phyloP scores from a whole-genome alignment of 2,329 filamentous ascomycete genomes.

The Ilyonectria destructans region DNA sequence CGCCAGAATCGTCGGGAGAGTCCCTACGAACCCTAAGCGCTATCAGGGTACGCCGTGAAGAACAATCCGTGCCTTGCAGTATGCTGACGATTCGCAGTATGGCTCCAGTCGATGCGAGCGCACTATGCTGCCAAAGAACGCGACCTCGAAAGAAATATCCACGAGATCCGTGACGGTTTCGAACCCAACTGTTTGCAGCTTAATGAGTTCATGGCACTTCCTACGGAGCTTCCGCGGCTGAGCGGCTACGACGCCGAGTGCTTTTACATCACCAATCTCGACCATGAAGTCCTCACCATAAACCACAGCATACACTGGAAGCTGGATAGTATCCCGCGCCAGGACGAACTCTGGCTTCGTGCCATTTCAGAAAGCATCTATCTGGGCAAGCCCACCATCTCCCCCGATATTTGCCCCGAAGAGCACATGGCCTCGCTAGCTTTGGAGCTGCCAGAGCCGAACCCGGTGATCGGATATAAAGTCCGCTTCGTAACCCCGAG shows the following conservation, averaged over 20 bases:
- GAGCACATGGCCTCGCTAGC: constrained; percentile 35
- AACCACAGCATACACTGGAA: constrained; percentile 39
- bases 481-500: not conserved
- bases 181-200: constrained; percentile 6
- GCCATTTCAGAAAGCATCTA: constrained; percentile 30
- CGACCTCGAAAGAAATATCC: constrained; percentile 18
- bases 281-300: constrained; percentile 41
- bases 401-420: constrained; percentile 25
- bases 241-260: constrained; percentile 21
- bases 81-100: constrained; percentile 21
- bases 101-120: constrained; percentile 24
- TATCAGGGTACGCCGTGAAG: constrained; percentile 23
- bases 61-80: not conserved
- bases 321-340: constrained; percentile 36
- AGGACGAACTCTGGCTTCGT: constrained; percentile 28
- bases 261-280: constrained; percentile 38
- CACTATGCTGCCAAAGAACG: constrained; percentile 21
- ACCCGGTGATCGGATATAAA: not conserved
- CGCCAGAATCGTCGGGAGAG: constrained; percentile 12
- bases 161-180: constrained; percentile 16
- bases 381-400: constrained; percentile 30
- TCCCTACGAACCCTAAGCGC: constrained; percentile 20
- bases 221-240: constrained; percentile 28
- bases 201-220: constrained; percentile 4
- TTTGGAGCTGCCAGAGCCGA: constrained; percentile 26